phyloP scores from a whole-genome alignment of 2,329 filamentous ascomycete species.

The Paraphaeosphaeria sporulosa region DNA sequence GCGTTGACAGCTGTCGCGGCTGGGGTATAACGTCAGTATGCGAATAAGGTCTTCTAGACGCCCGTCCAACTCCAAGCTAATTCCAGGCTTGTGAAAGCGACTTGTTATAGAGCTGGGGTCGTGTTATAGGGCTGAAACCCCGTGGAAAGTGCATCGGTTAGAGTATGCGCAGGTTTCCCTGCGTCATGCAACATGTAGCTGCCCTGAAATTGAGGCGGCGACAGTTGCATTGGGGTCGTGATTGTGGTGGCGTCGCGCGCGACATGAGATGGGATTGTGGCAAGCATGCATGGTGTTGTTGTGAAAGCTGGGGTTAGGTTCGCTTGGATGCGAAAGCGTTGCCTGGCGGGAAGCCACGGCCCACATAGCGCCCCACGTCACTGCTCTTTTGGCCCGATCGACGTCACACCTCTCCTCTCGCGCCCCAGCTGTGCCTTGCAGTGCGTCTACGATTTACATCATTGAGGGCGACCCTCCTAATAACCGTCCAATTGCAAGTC shows the following conservation, averaged over 20 bases:
- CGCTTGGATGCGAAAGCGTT: conserved; percentile 12
- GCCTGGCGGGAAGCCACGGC: conserved; percentile 4
- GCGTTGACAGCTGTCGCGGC: conserved; percentile 21
- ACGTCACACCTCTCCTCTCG: conserved; percentile 27
- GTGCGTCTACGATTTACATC: conserved; percentile 29
- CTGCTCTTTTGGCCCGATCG: conserved; percentile 27
- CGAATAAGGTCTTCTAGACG: conserved; percentile 23
- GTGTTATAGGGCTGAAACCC: conserved; percentile 16
- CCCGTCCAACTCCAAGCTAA: conserved; percentile 24
- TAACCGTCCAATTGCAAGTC: conserved; percentile 20
- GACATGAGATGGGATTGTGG: conserved; percentile 8
- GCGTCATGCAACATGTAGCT: conserved; percentile 2
- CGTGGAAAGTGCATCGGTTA: background rate
- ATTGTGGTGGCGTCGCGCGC: conserved; percentile 10
- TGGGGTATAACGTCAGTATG: conserved; percentile 23
- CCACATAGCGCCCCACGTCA: conserved; percentile 22
- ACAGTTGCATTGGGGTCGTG: background rate
- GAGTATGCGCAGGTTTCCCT: conserved; percentile 6
- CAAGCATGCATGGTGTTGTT: conserved; percentile 9
- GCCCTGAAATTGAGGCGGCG: conserved; percentile 2
- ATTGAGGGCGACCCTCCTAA: conserved; percentile 16
- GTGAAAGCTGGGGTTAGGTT: conserved; percentile 9
- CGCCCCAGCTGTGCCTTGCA: conserved; percentile 19
- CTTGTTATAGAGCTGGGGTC: conserved; percentile 37
- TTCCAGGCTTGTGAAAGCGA: conserved; percentile 17